These are phyloP conservation scores for Corrigiola litoralis DNA, from an alignment of 179 eudicot genomes.

Conservation along the genomic window DNA sequence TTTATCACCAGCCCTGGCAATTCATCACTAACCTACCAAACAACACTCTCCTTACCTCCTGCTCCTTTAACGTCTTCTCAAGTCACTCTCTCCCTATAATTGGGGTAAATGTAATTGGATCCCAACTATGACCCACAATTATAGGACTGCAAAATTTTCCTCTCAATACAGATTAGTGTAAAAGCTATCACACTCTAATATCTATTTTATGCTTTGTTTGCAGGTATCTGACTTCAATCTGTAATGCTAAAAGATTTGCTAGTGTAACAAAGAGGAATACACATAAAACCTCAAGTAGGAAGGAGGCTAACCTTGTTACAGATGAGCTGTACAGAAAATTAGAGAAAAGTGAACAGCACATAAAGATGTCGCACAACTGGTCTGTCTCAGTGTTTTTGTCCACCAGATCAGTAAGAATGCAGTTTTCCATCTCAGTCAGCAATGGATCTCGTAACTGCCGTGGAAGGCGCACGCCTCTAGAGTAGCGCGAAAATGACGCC, in stretches of 20 bases:
- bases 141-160: too few relatives aligned
- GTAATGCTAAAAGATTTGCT: constrained; percentile 3
- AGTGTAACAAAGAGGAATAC: not conserved
- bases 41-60: too few relatives aligned
- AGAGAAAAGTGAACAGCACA: constrained; percentile 58
- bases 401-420: constrained; percentile 41
- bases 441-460: constrained; percentile 59
- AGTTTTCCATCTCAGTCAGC: constrained; percentile 71
- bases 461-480: constrained; percentile 64
- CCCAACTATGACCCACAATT: too few relatives aligned
- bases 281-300: not conserved
- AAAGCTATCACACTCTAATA: too few relatives aligned
- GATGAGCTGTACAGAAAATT: constrained; percentile 62
- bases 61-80: too few relatives aligned
- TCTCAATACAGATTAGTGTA: too few relatives aligned
- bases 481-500: constrained; percentile 30
- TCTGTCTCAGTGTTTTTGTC: constrained; percentile 46
- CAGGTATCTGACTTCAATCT: not conserved
- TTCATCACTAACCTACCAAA: too few relatives aligned
- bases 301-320: constrained; percentile 46
- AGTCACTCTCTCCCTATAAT: too few relatives aligned
- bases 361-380: constrained; percentile 61
- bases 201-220: too few relatives aligned
- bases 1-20: too few relatives aligned
- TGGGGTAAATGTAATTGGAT: too few relatives aligned